Percentiles rank a stretch among this genome's conserved stretches.
These are phyloP conservation scores for Globisporangium carolinianum DNA, from an alignment of 352 stramenopile genomes.

Conservation along the genomic window DNA sequence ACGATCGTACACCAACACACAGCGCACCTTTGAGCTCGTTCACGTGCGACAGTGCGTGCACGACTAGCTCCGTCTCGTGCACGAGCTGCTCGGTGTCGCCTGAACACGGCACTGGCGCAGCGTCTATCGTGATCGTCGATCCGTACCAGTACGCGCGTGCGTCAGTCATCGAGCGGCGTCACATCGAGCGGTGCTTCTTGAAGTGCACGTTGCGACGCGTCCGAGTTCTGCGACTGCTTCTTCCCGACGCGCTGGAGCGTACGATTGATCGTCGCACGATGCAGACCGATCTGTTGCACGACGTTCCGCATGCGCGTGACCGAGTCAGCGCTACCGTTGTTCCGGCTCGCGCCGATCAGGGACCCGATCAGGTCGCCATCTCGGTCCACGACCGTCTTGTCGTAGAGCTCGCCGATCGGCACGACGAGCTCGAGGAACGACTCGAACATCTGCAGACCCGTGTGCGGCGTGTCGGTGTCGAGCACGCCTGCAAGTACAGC, in stretches of 20 bases:
- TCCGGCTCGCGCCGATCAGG: neutral
- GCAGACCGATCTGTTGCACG: conserved; percentile 7
- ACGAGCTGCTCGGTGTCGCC: neutral
- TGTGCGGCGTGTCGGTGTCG: conserved; percentile 15
- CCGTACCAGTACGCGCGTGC: neutral
- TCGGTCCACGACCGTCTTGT: conserved; percentile 8
- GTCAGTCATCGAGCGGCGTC: neutral
- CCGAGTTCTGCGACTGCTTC: conserved; percentile 7
- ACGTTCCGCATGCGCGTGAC: conserved; percentile 7
- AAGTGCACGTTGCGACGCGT: neutral
- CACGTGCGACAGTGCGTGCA: neutral
- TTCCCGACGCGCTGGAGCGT: neutral
- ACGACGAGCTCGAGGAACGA: conserved; percentile 31
- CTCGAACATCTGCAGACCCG: conserved; percentile 37
- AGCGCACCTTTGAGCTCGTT: neutral
- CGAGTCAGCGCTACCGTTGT: neutral
- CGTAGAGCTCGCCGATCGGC: conserved; percentile 14
- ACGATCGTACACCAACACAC: too few species aligned
- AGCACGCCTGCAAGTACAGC: conserved; percentile 14
- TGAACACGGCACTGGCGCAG: neutral
- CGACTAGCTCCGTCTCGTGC: neutral
- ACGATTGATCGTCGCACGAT: conserved; percentile 3
- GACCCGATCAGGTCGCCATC: neutral
- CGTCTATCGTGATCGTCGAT: neutral
- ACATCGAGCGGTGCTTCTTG: neutral